Evolutionary conservation across 2,329 filamentous ascomycete genomes (phyloP).

Genomic region (Setomelanomma holmii): DNA sequence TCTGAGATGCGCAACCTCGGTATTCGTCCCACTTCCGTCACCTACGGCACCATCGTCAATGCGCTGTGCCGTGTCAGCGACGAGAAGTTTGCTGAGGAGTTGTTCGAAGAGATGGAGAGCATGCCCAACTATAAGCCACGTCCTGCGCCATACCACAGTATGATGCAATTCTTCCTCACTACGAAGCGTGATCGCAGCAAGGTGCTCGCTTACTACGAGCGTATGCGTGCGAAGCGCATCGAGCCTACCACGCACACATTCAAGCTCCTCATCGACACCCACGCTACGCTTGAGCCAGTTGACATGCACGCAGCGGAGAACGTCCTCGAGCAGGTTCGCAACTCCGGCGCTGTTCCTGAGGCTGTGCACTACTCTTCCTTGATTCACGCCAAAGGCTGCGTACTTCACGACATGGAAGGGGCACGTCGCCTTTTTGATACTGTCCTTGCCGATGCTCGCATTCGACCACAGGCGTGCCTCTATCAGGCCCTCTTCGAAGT

Average conservation of each 20-base stretch:
- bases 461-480: conserved; percentile 80
- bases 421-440: conserved; percentile 83
- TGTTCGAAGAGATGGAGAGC: conserved; percentile 98
- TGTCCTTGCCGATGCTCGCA: conserved; percentile 71
- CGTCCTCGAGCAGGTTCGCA: conserved; percentile 79
- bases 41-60: conserved; percentile 98
- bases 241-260: conserved; percentile 93
- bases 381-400: conserved; percentile 94
- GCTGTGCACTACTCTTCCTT: conserved; percentile 95
- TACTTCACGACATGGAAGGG: conserved; percentile 86
- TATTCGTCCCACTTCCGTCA: conserved; percentile 95
- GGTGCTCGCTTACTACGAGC: conserved; percentile 92
- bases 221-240: conserved; percentile 88
- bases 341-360: conserved; percentile 78
- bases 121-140: conserved; percentile 99
- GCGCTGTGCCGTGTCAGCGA: conserved; percentile 96
- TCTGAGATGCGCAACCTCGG: conserved; percentile 93
- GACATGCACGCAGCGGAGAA: conserved; percentile 87
- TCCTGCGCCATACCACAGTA: conserved; percentile 96
- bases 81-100: conserved; percentile 95
- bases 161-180: conserved; percentile 99
- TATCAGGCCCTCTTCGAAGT: conserved; percentile 98
- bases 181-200: conserved; percentile 96
- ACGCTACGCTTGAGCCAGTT: conserved; percentile 91
- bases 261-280: conserved; percentile 94